Conservation (phyloP, 1,284 basidiomycete species). For the Coniferiporia sulphurascens region DNA sequence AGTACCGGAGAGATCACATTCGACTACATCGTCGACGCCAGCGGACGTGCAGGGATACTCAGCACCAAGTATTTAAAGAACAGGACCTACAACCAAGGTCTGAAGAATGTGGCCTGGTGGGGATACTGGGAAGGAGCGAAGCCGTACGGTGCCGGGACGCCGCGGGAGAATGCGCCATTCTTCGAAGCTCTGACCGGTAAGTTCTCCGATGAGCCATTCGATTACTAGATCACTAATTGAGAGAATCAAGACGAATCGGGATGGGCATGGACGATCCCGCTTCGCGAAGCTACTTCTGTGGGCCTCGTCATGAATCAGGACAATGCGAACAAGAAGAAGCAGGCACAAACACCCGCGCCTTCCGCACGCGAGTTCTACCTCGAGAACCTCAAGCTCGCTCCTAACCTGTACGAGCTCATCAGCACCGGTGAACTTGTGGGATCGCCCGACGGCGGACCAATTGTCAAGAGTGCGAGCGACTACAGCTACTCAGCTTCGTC, state of each 20-base stretch:
- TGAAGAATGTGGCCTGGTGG: slow-evolving; percentile 73
- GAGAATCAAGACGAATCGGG: slow-evolving; percentile 54
- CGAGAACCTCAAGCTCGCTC: slow-evolving; percentile 37
- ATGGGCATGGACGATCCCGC: slow-evolving; percentile 75
- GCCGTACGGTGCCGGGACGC: slow-evolving; percentile 50
- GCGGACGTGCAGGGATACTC: slow-evolving; percentile 4
- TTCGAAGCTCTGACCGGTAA: slow-evolving; percentile 57
- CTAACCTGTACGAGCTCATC: slow-evolving; percentile 48
- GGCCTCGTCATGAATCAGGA: slow-evolving; percentile 71
- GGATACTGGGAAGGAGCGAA: slow-evolving; percentile 60
- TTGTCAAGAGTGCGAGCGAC: slow-evolving; percentile 47
- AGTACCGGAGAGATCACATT: slow-evolving; percentile 4
- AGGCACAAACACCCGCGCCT: slow-evolving; percentile 17
- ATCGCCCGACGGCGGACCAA: background rate
- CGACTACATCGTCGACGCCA: slow-evolving; percentile 9
- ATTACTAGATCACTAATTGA: no score
- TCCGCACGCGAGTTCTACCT: slow-evolving; percentile 35
- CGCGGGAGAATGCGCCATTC: slow-evolving; percentile 46
- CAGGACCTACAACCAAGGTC: slow-evolving; percentile 56
- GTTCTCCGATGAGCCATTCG: background rate
- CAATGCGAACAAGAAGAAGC: slow-evolving; percentile 35
- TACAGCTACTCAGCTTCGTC: slow-evolving; percentile 66
- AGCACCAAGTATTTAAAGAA: slow-evolving; percentile 43
- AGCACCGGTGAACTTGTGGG: slow-evolving; percentile 36
- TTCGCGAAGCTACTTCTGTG: slow-evolving; percentile 62